Base-by-base conservation (phyloP, 2,329 filamentous ascomycete species). In the Cladosporium cucumerinum region DNA sequence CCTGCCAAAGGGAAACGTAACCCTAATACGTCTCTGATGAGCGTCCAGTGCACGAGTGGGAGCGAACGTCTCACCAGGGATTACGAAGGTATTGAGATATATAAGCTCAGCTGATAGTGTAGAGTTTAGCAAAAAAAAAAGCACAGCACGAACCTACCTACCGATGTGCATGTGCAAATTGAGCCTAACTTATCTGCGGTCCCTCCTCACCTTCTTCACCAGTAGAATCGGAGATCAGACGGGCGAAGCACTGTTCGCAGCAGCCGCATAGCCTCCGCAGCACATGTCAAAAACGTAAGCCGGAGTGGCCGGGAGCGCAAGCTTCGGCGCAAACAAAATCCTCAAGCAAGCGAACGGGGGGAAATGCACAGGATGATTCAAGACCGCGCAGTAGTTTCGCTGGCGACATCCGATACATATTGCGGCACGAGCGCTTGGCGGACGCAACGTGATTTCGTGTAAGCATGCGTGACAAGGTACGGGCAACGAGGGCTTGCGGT, bases 371-470 rank as follows among this genome's bases (percentile, higher is more conserved):
- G 12, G 30, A 54, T 61, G 59, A 61, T 61, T 52, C 46, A 52
- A 61, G 51, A 21, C n/a, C 59, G 59, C 59, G 59, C 59, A 61
- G 59, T 61, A 61, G 59, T 61, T 46, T 54, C 32, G 25, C 58
- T 46, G 28, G 25, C 26, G 18, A 32, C n/a, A 51, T 11, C 58
- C 36, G 26, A 46, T 43, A 60, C 39, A 39, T 61, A 51, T 54
- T 61, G 58, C 59, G 59, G 59, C 59, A 52, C 46, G 26, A 28
- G 48, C 48, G 57, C 59, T 61, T 61, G 59, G 59, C 59, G 30
- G 26, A n/a, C 25, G 18, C 21, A 21, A 46, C 39, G 25, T 59
- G 57, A 57, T 57, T 57, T 57, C 54, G 54, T 57, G 54, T 57
- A 57, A 57, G 54, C 54, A 57, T 5, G 30, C 54, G 11, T 57